phyloP scores from a whole-genome alignment of 2,329 filamentous ascomycete species.

The Cercospora sp. region DNA sequence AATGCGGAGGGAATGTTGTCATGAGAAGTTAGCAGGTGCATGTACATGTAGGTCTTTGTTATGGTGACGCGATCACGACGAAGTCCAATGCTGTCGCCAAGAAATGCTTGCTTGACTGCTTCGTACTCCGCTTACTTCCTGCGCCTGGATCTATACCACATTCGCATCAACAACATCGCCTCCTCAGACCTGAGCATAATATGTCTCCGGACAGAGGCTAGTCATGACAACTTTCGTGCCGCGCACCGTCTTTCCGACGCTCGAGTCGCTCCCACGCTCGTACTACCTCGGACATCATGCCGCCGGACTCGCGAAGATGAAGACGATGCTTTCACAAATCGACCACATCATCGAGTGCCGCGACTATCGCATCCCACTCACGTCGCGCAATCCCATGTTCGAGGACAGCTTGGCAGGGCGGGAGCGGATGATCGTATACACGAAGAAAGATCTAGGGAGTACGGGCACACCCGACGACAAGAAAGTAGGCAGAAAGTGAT shows the following conservation, averaged over 20 bases:
- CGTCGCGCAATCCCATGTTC: constrained; percentile 86
- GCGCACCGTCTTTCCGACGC: constrained; percentile 69
- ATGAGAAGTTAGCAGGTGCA: background rate
- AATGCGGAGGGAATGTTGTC: background rate
- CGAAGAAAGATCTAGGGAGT: constrained; percentile 76
- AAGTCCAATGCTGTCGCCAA: background rate
- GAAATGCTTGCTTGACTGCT: background rate
- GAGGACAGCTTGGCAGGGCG: constrained; percentile 73
- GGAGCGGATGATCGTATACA: constrained; percentile 82
- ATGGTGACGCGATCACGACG: background rate
- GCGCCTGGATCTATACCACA: background rate
- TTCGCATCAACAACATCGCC: background rate
- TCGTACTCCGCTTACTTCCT: background rate
- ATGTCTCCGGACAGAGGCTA: constrained; percentile 29
- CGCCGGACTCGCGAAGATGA: constrained; percentile 79
- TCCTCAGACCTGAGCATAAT: background rate
- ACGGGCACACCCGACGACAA: constrained; percentile 38
- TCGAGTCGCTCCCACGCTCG: constrained; percentile 76
- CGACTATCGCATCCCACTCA: constrained; percentile 86
- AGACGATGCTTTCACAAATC: constrained; percentile 73
- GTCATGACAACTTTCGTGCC: constrained; percentile 64
- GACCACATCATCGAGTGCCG: constrained; percentile 92
- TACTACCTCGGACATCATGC: constrained; percentile 96
- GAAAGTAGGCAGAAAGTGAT: constrained; percentile 28
- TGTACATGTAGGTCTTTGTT: background rate